These are phyloP conservation scores for Colletotrichum gloeosporioides DNA, from an alignment of 2,329 filamentous ascomycete species.

Conservation along the genomic window DNA sequence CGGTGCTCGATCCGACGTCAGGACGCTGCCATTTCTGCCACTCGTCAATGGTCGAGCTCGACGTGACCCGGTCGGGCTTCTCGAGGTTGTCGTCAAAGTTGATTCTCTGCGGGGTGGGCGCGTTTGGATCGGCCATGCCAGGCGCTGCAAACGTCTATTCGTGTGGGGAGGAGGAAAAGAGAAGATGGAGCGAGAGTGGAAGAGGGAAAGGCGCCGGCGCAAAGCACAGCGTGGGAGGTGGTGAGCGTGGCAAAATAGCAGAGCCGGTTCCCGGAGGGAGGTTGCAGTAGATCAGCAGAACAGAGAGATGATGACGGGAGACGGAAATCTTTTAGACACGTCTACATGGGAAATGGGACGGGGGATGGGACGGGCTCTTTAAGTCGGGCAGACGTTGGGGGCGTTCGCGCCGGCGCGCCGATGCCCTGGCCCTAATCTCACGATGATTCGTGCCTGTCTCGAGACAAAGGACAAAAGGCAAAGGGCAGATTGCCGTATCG, in stretches of 20 bases:
- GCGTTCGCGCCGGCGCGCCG: not conserved
- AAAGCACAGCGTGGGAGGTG: not conserved
- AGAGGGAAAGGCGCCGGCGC: not conserved
- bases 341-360: not conserved
- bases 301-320: not conserved
- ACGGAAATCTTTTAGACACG: not conserved
- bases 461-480: not conserved
- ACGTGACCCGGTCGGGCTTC: conserved; percentile 6
- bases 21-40: not conserved
- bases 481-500: not conserved
- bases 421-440: conserved; percentile 17
- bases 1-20: conserved; percentile 19
- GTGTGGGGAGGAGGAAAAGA: not conserved
- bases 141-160: not conserved
- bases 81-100: conserved; percentile 15
- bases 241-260: conserved; percentile 1
- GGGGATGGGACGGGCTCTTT: not conserved
- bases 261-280: not conserved
- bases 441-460: conserved; percentile 6
- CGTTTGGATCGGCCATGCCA: not conserved
- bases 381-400: not conserved
- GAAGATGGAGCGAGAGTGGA: not conserved
- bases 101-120: not conserved
- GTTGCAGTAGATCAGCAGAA: not conserved
- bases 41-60: conserved; percentile 10